These are phyloP conservation scores for Colletotrichum tropicale DNA, from an alignment of 2,329 filamentous ascomycete genomes.

Conservation along the genomic window DNA sequence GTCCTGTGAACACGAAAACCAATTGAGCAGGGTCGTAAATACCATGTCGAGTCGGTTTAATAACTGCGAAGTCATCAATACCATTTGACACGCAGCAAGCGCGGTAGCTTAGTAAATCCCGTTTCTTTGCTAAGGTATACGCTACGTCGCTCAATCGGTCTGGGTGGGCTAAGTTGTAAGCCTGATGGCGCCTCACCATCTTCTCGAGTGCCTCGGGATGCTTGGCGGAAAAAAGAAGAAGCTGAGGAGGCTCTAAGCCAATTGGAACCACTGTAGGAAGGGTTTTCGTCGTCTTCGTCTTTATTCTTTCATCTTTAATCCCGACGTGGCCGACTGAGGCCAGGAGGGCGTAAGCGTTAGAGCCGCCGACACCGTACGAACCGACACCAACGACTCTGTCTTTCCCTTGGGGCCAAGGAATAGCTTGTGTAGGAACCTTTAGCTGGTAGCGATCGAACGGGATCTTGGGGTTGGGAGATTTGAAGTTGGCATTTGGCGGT, in stretches of 20 bases:
- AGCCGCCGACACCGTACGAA: slow-evolving; percentile 37
- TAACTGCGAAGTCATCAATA: not conserved
- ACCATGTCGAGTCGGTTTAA: slow-evolving; percentile 25
- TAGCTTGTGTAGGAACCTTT: slow-evolving; percentile 26
- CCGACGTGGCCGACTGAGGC: not conserved
- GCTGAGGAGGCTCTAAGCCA: not conserved
- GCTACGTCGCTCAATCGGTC: slow-evolving; percentile 25
- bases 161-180: slow-evolving; percentile 22
- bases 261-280: too few species aligned
- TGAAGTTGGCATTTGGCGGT: slow-evolving; percentile 18
- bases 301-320: not conserved
- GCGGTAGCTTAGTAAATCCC: slow-evolving; percentile 29
- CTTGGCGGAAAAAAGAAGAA: not conserved
- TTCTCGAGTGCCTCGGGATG: slow-evolving; percentile 13
- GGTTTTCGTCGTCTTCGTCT: not conserved
- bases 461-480: slow-evolving; percentile 14
- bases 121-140: slow-evolving; percentile 31
- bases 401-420: slow-evolving; percentile 26
- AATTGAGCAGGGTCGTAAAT: slow-evolving; percentile 22
- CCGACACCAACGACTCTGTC: slow-evolving; percentile 35
- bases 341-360: slow-evolving; percentile 5
- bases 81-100: slow-evolving; percentile 24
- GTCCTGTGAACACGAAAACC: slow-evolving; percentile 20
- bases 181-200: not conserved
- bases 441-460: slow-evolving; percentile 22